Evolutionary conservation across 192 early-diverging fungal species (phyloP).

Genomic region (Lunasporangiospora selenospora): DNA sequence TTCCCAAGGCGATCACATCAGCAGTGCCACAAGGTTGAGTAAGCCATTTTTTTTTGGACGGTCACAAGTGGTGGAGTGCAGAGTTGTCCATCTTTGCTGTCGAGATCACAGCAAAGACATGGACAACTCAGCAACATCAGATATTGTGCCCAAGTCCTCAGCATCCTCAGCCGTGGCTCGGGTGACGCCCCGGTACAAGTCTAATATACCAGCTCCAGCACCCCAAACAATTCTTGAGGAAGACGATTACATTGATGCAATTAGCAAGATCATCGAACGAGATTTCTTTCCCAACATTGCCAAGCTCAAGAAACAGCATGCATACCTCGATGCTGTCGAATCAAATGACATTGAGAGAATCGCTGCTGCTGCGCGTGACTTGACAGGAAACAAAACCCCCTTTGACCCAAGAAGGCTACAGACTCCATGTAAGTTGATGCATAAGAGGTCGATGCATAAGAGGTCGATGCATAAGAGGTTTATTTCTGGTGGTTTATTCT

Average conservation of each 20-base stretch:
- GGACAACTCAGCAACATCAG: too few species aligned
- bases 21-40: too few species aligned
- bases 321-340: constrained; percentile 48
- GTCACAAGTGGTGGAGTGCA: too few species aligned
- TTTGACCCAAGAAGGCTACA: constrained; percentile 18
- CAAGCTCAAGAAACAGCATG: constrained; percentile 60
- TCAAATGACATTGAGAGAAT: constrained; percentile 44
- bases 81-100: too few species aligned
- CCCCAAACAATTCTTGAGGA: constrained; percentile 70
- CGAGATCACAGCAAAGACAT: too few species aligned
- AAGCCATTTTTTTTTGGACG: too few species aligned
- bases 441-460: background rate
- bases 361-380: constrained; percentile 29
- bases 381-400: constrained; percentile 49
- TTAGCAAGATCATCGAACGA: constrained; percentile 80
- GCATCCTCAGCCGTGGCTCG: too few species aligned
- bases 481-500: background rate
- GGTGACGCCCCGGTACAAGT: too few species aligned
- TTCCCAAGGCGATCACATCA: too few species aligned
- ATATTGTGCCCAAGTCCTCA: too few species aligned
- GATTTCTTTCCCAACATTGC: constrained; percentile 84
- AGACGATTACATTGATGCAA: constrained; percentile 76
- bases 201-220: constrained; percentile 29
- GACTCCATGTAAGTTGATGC: constrained; percentile 30
- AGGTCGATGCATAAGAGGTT: background rate